Base-by-base conservation (phyloP, 768 basidiomycete genomes). In the Chalciporus piperatus region DNA sequence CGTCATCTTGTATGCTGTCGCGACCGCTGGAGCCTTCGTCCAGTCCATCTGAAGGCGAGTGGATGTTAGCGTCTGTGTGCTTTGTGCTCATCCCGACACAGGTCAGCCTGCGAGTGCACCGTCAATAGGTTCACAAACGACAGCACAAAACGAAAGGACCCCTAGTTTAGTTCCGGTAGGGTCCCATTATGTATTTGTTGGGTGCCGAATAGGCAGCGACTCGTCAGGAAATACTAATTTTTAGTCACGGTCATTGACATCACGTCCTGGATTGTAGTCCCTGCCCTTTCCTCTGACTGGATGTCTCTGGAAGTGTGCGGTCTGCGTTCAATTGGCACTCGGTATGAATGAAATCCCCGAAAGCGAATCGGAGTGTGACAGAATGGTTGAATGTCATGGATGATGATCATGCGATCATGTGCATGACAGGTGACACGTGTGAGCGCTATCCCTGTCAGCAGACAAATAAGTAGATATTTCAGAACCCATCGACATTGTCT, bases 51-150 rank as follows among this genome's bases (percentile, higher is more conserved):
- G 47, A 27, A 28, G 56, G 47, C 6, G 46, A 48, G 14, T 16
- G 20, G n/a, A 42, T 16, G 10, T 23, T 45, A 12, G 52, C 41
- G 41, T 56, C 59, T 7, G 39, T 41, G 22, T 11, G 52, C 27
- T 64, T 66, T 38, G 53, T 14, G 46, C 51, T 42, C 63, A 66
- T 65, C 13, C 22, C 23, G 32, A 25, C 41, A 3, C 7, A 37
- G 16, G 53, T 33, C 5, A 33, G 33, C 17, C 28, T 47, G 30
- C 7, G 20, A 41, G 49, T 19, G 43, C 38, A 41, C 11, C 25
- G 20, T 2, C 22, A 11, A 14, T 32, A 37, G 47, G 32, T 39
- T 13, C 3, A 22, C 37, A 28, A 46, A 23, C 4, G 8, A 10
- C 17, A 28, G 2, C 22, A n/a, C 11, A 22, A 57, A 33, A 12